Evolutionary conservation across 257 asterid species (phyloP).

Genomic region (Orobanche coerulescens): DNA sequence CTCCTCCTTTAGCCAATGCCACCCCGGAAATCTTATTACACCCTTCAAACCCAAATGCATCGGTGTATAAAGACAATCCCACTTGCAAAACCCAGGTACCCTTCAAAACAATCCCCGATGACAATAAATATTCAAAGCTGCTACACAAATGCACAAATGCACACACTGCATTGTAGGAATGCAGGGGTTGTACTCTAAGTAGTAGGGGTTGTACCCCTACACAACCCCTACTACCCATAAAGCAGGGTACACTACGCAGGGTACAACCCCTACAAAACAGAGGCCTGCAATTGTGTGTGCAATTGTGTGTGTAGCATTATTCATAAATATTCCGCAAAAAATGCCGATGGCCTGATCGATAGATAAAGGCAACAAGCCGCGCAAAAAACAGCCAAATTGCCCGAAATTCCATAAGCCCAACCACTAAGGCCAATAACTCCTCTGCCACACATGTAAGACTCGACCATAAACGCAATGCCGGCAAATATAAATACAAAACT

Average conservation of each 20-base stretch:
- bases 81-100: constrained; percentile 81
- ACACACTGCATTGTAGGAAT: no score
- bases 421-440: constrained; percentile 58
- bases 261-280: no score
- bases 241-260: no score
- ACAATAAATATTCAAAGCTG: no score
- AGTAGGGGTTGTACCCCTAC: no score
- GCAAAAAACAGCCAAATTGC: constrained; percentile 47
- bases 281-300: no score
- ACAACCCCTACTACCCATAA: no score
- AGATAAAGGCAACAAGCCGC: constrained; percentile 52
- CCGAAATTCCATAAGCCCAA: constrained; percentile 38
- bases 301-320: no score
- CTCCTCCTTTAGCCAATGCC: constrained; percentile 24
- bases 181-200: no score
- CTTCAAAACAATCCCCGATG: constrained; percentile 60
- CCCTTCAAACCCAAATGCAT: constrained; percentile 49
- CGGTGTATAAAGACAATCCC: constrained; percentile 65
- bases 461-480: constrained; percentile 47
- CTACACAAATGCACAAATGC: no score
- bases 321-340: constrained; percentile 52
- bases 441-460: constrained; percentile 50
- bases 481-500: constrained; percentile 41
- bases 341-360: constrained; percentile 48
- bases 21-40: constrained; percentile 45